phyloP scores from a whole-genome alignment of 768 basidiomycete genomes.

The Russula abietina region DNA sequence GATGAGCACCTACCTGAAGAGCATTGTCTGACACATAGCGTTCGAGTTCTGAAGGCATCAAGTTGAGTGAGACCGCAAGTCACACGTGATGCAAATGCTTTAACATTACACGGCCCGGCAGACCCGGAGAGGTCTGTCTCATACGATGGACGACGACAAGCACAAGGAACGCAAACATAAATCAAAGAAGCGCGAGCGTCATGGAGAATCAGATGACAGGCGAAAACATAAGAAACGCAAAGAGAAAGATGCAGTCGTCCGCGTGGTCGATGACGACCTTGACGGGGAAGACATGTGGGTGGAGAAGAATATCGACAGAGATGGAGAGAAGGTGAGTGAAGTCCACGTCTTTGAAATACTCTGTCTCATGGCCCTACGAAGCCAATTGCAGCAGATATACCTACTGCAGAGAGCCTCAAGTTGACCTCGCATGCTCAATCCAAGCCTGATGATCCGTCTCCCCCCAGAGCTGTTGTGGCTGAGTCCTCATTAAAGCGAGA shows the following conservation, averaged over 20 bases:
- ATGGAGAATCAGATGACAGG: slow-evolving; percentile 38
- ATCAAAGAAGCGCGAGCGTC: slow-evolving; percentile 51
- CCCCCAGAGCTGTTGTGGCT: slow-evolving; percentile 42
- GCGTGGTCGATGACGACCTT: slow-evolving; percentile 64
- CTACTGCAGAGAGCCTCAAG: slow-evolving; percentile 65
- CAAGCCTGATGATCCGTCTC: slow-evolving; percentile 39
- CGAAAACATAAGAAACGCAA: slow-evolving; percentile 35
- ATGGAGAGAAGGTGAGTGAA: slow-evolving; percentile 60
- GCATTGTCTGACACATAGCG: slow-evolving; percentile 76
- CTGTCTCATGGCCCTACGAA: slow-evolving; percentile 27
- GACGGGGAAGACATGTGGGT: slow-evolving; percentile 77
- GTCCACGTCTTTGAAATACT: slow-evolving; percentile 6
- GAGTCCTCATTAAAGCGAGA: slow-evolving; percentile 59
- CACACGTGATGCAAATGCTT: not conserved
- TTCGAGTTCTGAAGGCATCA: slow-evolving; percentile 59
- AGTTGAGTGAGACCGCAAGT: not conserved
- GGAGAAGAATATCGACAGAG: slow-evolving; percentile 80
- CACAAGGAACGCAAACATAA: slow-evolving; percentile 39
- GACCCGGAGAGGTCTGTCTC: not conserved
- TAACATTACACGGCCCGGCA: not conserved
- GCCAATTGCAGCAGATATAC: slow-evolving; percentile 68
- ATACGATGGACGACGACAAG: slow-evolving; percentile 29
- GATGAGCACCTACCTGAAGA: slow-evolving; percentile 48
- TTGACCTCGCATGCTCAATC: slow-evolving; percentile 55
- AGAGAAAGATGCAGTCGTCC: slow-evolving; percentile 38